Base-by-base conservation (phyloP, 768 basidiomycete species). In the Termitomyces bulborhizus region DNA sequence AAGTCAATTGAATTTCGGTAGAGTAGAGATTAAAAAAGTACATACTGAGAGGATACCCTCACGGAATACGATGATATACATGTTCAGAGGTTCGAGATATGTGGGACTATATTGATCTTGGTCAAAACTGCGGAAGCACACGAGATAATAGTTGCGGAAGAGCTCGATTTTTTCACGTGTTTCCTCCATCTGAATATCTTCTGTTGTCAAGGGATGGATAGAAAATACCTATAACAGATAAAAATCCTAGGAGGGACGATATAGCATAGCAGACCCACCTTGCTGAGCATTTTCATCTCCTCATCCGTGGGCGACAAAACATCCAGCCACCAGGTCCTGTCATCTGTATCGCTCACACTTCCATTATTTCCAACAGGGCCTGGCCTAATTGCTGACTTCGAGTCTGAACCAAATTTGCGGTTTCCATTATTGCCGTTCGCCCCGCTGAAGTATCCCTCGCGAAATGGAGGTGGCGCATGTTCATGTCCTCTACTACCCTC, bases 101-200 rank as follows among this genome's bases (percentile, higher is more conserved):
- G 94, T 98, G 16, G 95, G 94, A 64, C 90, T 93, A 74, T 98
- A 98, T 24, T 86, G 89, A 70, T 98, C 97, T 75, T 99, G 97
- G 71, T 99, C 97, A 74, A 99, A 98, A 60, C 93, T 90, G 59
- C 97, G 88, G 78, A 99, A 99, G 78, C 96, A 98, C 58, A 98
- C 97, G 51, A 99, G 84, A 69, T 98, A 98, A 69, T 99, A 99
- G 68, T 96, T 96, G 53, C 95, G 82, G 81, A 98, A 99, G 18
- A 99, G 83, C 69, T 99, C 97, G 63, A 99, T 99, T 78, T 99
- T 99, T 76, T 99, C 97, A 65, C 97, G 93, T 40, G 95, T 90
- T 75, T 99, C 97, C 71, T 99, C 97, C 88, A 98, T 97, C 65
- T 91, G 86, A 67, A 99, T 98, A 76, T 99, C 97, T 76, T 99